Base-by-base conservation (phyloP, 2,329 filamentous ascomycete species). In the Pestalotiopsis sp. region DNA sequence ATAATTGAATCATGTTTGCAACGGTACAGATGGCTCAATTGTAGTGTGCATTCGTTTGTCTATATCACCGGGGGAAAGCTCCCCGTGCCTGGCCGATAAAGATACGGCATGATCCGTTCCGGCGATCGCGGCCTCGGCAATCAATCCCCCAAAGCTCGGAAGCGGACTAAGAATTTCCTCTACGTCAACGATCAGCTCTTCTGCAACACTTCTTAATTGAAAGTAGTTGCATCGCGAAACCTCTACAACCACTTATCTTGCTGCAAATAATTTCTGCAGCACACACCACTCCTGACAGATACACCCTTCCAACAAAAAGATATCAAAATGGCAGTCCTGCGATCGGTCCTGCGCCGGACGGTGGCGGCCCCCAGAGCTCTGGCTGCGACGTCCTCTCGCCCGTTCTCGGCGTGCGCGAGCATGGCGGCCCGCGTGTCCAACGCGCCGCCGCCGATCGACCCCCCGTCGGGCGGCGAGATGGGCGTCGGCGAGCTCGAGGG, bases 401-500 rank as follows among this genome's bases (percentile, higher is more conserved):
- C 69, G 17, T 66, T 75, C 9, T 68, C 70, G 61, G 71, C 69
- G 9, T 67, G 71, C 6, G 25, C 67, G 57, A 70, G 68, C n/a
- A 66, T 68, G 45, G 72, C 72, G 45, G 73, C 73, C 45, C 69
- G 69, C 65, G 67, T 71, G 20, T 70, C 71, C 70, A 75, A 76
- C 45, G 70, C 68, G 64, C 76, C 76, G 64, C 76, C 76, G 59
- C 77, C 75, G 25, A 73, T 75, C 70, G 75, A 78, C 68, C 76
- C 75, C 68, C 73, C 73, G 9, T 74, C 74, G 66, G 67, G 71
- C 25, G 65, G 71, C 52, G 93, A 97, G 74, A 87, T 97, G 70
- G 90, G 85, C 59, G 93, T 96, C 75, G 94, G 94, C 77, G 94
- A 98, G 85, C 90, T 98, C 77, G 90, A 97, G 79, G 94, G 94